Conservation (phyloP, 768 basidiomycete species). For the Collybiopsis confluens region DNA sequence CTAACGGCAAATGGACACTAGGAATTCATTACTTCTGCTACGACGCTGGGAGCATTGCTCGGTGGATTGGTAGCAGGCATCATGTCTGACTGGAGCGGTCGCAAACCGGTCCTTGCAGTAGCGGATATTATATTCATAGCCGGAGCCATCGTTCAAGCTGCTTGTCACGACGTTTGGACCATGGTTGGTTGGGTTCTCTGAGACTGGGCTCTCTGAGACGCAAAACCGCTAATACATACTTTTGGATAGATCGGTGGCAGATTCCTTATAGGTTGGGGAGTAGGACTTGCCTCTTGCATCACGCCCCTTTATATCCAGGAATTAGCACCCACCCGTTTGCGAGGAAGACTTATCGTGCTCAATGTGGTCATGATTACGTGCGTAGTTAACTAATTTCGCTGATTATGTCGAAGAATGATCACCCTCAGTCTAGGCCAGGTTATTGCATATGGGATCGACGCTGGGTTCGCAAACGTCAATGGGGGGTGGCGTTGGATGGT, state of each 20-base stretch:
- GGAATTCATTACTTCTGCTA: constrained; percentile 80
- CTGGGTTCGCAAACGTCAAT: constrained; percentile 53
- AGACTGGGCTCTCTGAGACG: background rate
- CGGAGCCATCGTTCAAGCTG: constrained; percentile 69
- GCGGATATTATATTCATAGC: constrained; percentile 73
- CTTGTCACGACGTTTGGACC: constrained; percentile 62
- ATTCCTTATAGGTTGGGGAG: constrained; percentile 68
- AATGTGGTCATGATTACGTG: constrained; percentile 86
- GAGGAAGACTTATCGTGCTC: constrained; percentile 76
- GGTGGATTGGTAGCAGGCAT: constrained; percentile 71
- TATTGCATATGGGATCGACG: constrained; percentile 71
- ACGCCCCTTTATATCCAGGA: constrained; percentile 85
- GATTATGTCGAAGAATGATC: too few species aligned
- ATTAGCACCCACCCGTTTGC: constrained; percentile 66
- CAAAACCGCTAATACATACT: too few species aligned
- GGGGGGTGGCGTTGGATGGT: constrained; percentile 86
- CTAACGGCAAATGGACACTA: constrained; percentile 17
- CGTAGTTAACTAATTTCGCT: too few species aligned
- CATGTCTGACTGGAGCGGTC: constrained; percentile 67
- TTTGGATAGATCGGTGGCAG: constrained; percentile 55
- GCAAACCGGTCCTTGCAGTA: constrained; percentile 58
- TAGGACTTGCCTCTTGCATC: constrained; percentile 73
- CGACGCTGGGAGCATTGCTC: constrained; percentile 72
- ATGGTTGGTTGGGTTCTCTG: constrained; percentile 47
- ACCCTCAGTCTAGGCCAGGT: constrained; percentile 76